Base-by-base conservation (phyloP, 2,329 filamentous ascomycete genomes). In the Pseudocercospora pini-densiflorae region DNA sequence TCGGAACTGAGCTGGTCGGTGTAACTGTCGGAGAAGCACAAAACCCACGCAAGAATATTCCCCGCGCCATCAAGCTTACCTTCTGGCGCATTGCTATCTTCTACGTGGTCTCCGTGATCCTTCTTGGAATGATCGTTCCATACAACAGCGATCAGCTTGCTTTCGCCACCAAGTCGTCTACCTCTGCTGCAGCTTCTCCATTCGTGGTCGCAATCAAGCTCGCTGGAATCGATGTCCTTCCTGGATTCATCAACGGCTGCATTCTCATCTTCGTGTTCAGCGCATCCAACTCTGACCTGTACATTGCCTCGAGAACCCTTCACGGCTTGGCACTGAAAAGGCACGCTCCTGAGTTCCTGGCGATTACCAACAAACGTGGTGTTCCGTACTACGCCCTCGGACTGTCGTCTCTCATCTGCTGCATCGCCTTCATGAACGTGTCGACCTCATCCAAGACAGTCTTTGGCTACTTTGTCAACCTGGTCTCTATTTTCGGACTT, bases 31-130 rank as follows among this genome's bases (percentile, higher is more conserved):
- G 89, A 61, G 72, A 74, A 58, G 90, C 91, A 0, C 89, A 93
- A 80, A 93, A 93, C 80, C 92, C 92, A 0, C 88, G 91, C 76
- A 68, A 87, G 77, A 91, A 89, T 16, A 89, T 94, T 68, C 92
- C 92, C 6, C 87, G 89, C 66, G 91, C 91, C 61, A 93, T 93
- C 83, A 90, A 89, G 77, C 84, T 93, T 59, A 93, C 91, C 71
- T 94, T 94, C 79, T 94, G 87, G 82, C 91, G 92, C 65, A 94
- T 94, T 77, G 80, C 92, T 71, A 82, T 94, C 81, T 94, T 94
- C 83, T 94, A 94, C 83, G 85, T 89, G 73, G 79, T 92, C 65
- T 89, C 87, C 23, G 90, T 93, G 40, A 85, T 94, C 61, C 84
- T 94, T 60, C 82, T 94, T 62, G 91, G 91, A 74, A 92, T 92